phyloP scores from a whole-genome alignment of 176 grass and related monocot species.

The Leersia perrieri region DNA sequence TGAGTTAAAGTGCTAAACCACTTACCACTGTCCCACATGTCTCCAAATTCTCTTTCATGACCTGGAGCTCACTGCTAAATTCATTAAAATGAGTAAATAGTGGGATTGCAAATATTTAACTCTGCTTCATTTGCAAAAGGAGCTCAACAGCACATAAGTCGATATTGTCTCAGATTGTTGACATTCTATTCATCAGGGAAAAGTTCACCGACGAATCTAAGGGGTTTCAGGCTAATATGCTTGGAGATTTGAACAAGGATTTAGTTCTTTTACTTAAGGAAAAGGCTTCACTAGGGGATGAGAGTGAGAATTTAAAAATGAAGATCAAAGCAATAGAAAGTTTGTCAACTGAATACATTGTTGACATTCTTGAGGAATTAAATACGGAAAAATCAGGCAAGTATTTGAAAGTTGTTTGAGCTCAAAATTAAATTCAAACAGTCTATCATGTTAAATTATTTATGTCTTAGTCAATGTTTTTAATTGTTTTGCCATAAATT shows the following conservation, averaged over 20 bases:
- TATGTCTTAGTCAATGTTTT: too few species aligned
- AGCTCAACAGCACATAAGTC: constrained; percentile 3
- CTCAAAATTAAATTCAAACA: background rate
- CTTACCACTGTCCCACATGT: background rate
- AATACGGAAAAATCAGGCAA: constrained; percentile 60
- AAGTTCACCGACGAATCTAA: constrained; percentile 57
- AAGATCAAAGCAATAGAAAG: constrained; percentile 63
- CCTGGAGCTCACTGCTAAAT: background rate
- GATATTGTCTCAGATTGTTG: background rate
- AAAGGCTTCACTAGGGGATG: constrained; percentile 60
- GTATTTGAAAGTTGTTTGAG: constrained; percentile 15
- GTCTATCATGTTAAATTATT: background rate
- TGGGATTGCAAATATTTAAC: background rate
- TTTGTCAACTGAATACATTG: constrained; percentile 73
- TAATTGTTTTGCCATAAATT: background rate
- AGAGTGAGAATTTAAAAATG: constrained; percentile 46
- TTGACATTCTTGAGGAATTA: constrained; percentile 76
- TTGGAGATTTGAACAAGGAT: constrained; percentile 41
- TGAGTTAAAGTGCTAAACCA: constrained; percentile 21
- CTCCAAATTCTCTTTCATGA: background rate
- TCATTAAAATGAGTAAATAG: constrained; percentile 1
- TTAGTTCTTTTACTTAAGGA: constrained; percentile 48
- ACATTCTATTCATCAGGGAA: constrained; percentile 57
- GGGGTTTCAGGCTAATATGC: constrained; percentile 50
- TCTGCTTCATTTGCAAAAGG: background rate